These are phyloP conservation scores for Lachnellula subtilissima DNA, from an alignment of 2,329 filamentous ascomycete genomes.

Conservation along the genomic window DNA sequence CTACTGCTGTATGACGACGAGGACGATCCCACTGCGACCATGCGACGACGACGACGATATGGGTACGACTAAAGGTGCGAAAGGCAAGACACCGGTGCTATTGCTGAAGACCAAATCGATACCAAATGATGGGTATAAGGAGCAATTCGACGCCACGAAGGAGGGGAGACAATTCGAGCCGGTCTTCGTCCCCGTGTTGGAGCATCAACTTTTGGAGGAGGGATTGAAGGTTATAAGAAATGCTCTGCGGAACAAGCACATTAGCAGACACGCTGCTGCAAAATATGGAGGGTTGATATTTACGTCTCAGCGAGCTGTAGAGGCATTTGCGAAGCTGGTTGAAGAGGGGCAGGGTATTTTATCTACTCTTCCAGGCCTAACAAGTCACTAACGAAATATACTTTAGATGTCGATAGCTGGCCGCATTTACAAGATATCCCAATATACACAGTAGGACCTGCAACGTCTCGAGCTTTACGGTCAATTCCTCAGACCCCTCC, in stretches of 20 bases:
- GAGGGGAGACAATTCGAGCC: constrained; percentile 51
- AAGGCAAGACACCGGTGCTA: constrained; percentile 51
- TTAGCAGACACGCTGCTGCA: constrained; percentile 35
- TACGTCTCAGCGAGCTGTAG: constrained; percentile 78
- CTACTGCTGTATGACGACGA: not conserved
- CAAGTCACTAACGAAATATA: not conserved
- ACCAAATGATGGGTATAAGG: constrained; percentile 67
- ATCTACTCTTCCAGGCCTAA: not conserved
- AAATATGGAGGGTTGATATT: constrained; percentile 75
- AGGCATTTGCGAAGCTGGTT: constrained; percentile 65
- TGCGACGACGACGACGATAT: constrained; percentile 12
- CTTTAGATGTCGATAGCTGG: constrained; percentile 35
- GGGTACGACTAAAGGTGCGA: constrained; percentile 8
- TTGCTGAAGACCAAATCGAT: constrained; percentile 74
- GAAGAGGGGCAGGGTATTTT: constrained; percentile 37
- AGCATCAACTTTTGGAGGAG: constrained; percentile 61
- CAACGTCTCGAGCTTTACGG: constrained; percentile 69
- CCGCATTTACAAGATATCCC: constrained; percentile 52
- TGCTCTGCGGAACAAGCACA: constrained; percentile 42
- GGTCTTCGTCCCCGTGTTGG: constrained; percentile 70
- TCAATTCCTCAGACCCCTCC: constrained; percentile 47
- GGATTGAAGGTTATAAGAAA: constrained; percentile 50
- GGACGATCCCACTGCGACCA: constrained; percentile 1
- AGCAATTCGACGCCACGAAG: constrained; percentile 51
- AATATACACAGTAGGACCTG: constrained; percentile 76